Base-by-base conservation (phyloP, 2,329 filamentous ascomycete species). In the Ascochyta fabae region DNA sequence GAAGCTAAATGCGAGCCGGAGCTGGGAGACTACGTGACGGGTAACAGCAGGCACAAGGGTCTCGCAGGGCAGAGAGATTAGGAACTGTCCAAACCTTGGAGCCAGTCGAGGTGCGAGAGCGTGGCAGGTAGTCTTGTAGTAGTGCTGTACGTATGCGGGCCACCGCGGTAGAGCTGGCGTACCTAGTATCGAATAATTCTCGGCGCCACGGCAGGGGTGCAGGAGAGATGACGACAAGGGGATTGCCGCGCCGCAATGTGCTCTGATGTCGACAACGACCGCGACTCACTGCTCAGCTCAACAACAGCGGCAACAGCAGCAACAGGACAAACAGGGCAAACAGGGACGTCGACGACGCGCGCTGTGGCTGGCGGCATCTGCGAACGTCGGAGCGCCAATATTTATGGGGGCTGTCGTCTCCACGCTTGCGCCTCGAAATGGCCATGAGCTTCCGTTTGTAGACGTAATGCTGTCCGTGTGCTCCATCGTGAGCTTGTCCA, bases 11-110 rank as follows among this genome's bases (percentile, higher is more conserved):
- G 38, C 36, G 53, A 42, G 24, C 33, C 24, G 47, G 29, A 49
- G 38, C 16, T 42, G 48, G 13, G 44, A 55, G 38, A 44, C 38
- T 53, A 51, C 50, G 54, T 59, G 68, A 65, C 64, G 67, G 71
- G 60, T 55, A 69, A 64, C 61, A 48, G 59, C 56, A 49, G 49
- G 58, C 52, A 58, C 59, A 45, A 53, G 53, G 42, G 40, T 56
- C 36, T 19, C 39, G 58, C 48, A 45, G 52, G 19, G 53, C 47
- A 39, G 48, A 47, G 36, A 43, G 53, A 48, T 51, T 38, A 33
- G 22, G 24, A 46, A 51, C 42, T 47, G 47, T 43, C 36, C 42
- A 34, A 43, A 35, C 26, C 38, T 56, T 51, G 23, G 42, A 47
- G 15, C 42, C 23, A 24, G 48, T 31, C 15, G 36, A 47, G 47